Conservation (phyloP, 2,329 filamentous ascomycete species). For the Fusarium hostae region DNA sequence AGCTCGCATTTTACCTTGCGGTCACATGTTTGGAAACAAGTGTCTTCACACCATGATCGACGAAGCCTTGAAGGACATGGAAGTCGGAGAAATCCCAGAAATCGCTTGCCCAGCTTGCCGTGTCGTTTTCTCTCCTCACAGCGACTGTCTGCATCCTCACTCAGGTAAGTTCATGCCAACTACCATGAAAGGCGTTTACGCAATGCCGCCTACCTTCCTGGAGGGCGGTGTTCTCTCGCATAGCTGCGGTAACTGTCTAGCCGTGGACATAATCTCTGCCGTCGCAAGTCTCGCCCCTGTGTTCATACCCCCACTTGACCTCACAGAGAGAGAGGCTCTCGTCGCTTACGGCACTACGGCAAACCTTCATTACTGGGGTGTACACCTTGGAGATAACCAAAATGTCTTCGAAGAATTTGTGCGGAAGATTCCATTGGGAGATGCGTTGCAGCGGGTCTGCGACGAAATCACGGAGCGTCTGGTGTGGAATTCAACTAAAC, state of each 20-base stretch:
- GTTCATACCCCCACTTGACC: not conserved
- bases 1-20: conserved; percentile 26
- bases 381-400: not conserved
- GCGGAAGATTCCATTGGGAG: not conserved
- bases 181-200: not conserved
- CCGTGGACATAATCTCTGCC: not conserved
- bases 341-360: not conserved
- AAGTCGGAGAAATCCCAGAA: not conserved
- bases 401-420: not conserved
- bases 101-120: conserved; percentile 20
- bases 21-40: conserved; percentile 34
- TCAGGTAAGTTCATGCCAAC: conserved; percentile 16
- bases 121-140: not conserved
- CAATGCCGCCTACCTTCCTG: not conserved
- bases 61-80: not conserved
- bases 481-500: not conserved
- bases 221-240: conserved; percentile 8
- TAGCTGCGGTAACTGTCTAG: conserved; percentile 15
- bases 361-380: not conserved
- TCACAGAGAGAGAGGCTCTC: not conserved
- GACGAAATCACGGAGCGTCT: not conserved
- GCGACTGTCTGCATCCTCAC: not conserved
- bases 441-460: not conserved
- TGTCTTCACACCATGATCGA: not conserved
- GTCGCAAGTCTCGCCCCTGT: not conserved